Evolutionary conservation across 257 asterid species (phyloP).

Genomic region (Lantana camara): DNA sequence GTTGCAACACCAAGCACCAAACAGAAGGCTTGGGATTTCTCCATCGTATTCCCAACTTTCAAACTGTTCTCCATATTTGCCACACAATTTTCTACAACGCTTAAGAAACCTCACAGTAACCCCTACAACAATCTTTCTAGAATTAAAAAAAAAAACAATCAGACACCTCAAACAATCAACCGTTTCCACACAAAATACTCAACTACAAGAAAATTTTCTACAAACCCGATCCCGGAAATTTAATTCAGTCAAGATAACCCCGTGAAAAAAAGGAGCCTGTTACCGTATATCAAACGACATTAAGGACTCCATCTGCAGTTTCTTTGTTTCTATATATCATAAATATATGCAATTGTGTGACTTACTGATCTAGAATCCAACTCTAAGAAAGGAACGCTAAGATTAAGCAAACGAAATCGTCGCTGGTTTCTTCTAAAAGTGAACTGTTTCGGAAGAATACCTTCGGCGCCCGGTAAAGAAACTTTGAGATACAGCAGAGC

Average conservation of each 20-base stretch:
- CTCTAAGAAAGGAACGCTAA: neutral
- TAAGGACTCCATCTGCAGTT: slow-evolving; percentile 37
- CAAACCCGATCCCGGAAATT: neutral
- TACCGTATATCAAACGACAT: slow-evolving; percentile 61
- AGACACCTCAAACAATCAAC: slow-evolving; percentile 8
- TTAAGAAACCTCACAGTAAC: neutral
- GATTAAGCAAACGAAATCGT: neutral
- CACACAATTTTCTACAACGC: slow-evolving; percentile 22
- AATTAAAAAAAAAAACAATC: slow-evolving; percentile 10
- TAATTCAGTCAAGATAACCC: slow-evolving; percentile 13
- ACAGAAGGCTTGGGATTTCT: slow-evolving; percentile 27
- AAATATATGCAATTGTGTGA: neutral
- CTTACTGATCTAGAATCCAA: slow-evolving; percentile 23
- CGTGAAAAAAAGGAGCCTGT: slow-evolving; percentile 15
- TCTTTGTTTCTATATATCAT: neutral
- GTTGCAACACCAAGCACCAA: slow-evolving; percentile 31
- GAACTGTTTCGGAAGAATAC: slow-evolving; percentile 72
- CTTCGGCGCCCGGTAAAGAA: slow-evolving; percentile 52
- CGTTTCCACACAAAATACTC: slow-evolving; percentile 9
- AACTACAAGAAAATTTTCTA: slow-evolving; percentile 12
- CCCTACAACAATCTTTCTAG: slow-evolving; percentile 7
- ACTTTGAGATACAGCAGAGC: slow-evolving; percentile 32
- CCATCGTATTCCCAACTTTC: slow-evolving; percentile 24
- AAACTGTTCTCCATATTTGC: slow-evolving; percentile 36
- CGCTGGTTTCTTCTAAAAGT: slow-evolving; percentile 40